phyloP scores from a whole-genome alignment of 2,329 filamentous ascomycete species.

The Cytospora paraplurivora region DNA sequence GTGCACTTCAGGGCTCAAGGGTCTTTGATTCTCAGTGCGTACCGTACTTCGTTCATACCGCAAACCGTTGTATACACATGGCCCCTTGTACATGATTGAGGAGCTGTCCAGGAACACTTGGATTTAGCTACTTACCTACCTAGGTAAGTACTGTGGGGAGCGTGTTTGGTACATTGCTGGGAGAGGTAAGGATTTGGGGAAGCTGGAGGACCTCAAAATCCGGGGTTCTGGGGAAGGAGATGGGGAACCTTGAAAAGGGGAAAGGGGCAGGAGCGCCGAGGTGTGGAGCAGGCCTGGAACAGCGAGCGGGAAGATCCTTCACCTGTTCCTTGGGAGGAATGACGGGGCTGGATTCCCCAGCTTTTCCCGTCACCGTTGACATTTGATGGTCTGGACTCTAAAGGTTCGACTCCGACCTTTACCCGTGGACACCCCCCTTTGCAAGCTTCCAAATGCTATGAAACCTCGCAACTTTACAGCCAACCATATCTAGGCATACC shows the following conservation, averaged over 20 bases:
- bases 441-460: too few species aligned
- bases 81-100: background rate
- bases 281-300: background rate
- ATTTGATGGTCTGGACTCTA: too few species aligned
- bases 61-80: too few species aligned
- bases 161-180: background rate
- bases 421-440: too few species aligned
- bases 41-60: too few species aligned
- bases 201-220: conserved; percentile 17
- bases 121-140: background rate
- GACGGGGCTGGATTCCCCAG: background rate
- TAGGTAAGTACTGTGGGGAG: background rate
- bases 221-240: conserved; percentile 20
- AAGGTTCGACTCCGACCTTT: too few species aligned
- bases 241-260: conserved; percentile 12
- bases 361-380: too few species aligned
- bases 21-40: too few species aligned
- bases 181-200: conserved; percentile 16
- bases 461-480: too few species aligned
- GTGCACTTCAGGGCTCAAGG: too few species aligned
- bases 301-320: background rate
- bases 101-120: too few species aligned
- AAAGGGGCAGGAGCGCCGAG: background rate
- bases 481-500: background rate
- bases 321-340: background rate